Evolutionary conservation across 768 basidiomycete genomes (phyloP), one percentile per base, ranked within the genome.

Genomic region (Exidia glandulosa): DNA sequence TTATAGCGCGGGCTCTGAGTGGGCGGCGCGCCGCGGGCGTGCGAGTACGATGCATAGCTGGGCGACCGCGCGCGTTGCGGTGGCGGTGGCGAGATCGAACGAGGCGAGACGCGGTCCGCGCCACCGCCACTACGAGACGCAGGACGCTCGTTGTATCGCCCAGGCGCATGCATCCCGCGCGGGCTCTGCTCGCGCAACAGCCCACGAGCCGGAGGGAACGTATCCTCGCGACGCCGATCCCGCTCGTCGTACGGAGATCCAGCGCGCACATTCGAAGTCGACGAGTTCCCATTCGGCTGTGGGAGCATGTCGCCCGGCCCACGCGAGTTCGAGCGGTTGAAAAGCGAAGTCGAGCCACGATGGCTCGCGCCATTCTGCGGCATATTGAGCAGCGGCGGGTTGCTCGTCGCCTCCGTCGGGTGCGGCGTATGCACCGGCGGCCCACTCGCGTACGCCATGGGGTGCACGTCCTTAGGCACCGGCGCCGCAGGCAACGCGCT

Each of bases 381-480:
- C 41, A 54, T 54, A 25, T 54, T 54, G 30, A 54, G 30, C 50
- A 54, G 14, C 41, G 41, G 59, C 56, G 41, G 60, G 32, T 6
- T 6, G 41, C 32, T 25, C 25, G 25, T 31, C 6, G 30, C 4
- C 27, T 25, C 33, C 31, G 10, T 57, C 50, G 32, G 36, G 37
- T 33, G 23, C 19, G 25, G 55, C 16, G 56, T 27, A 23, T 34
- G 60, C 6, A 85, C 82, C 81, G 27, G 86, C 81, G 0, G 86
- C 80, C 62, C 84, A 88, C 12, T 59, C 63, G 0, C 89, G 66
- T 96, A 97, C 3, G 92, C 92, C 2, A 92, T 95, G 1, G 94
- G 94, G 67, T 97, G 94, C 0, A 97, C 94, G 66, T 97, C 94
- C 65, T 94, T 90, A 4, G 94, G 94, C 2, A 88, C 87, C 41